phyloP scores from a whole-genome alignment of 23 red algal genomes.

The Gracilaria gracilis region DNA sequence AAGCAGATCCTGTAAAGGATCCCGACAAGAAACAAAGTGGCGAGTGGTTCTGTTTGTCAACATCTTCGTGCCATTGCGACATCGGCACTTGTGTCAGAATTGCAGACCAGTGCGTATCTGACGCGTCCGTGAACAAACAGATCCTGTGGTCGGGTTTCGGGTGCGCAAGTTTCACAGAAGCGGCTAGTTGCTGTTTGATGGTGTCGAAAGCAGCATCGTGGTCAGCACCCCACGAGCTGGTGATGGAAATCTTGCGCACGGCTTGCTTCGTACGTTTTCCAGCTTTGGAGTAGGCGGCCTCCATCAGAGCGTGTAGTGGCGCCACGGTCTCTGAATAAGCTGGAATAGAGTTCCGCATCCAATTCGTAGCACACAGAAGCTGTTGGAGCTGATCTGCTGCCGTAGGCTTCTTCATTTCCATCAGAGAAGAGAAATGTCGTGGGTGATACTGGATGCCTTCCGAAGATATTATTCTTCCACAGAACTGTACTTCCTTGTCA shows the following conservation, averaged over 20 bases:
- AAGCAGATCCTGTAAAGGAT: conserved; percentile 29
- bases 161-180: conserved; percentile 8
- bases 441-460: conserved; percentile 29
- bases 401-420: conserved; percentile 22
- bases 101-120: conserved; percentile 33
- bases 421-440: conserved; percentile 28
- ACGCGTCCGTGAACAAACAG: conserved; percentile 49
- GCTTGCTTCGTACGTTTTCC: conserved; percentile 23
- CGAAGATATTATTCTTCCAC: conserved; percentile 1
- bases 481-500: conserved; percentile 22
- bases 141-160: neutral
- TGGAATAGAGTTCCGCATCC: conserved; percentile 41
- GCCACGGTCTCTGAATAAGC: neutral
- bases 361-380: conserved; percentile 47
- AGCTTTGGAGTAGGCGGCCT: neutral
- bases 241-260: neutral
- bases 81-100: conserved; percentile 34
- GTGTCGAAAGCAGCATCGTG: conserved; percentile 27
- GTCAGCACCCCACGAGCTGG: neutral
- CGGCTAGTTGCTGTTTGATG: conserved; percentile 14
- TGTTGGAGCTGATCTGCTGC: conserved; percentile 21
- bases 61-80: neutral
- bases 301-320: conserved; percentile 42
- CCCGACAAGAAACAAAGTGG: conserved; percentile 38
- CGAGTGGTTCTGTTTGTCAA: conserved; percentile 19